Evolutionary conservation across 148 eudicot species (phyloP).

Genomic region (Fagopyrum homotropicum): DNA sequence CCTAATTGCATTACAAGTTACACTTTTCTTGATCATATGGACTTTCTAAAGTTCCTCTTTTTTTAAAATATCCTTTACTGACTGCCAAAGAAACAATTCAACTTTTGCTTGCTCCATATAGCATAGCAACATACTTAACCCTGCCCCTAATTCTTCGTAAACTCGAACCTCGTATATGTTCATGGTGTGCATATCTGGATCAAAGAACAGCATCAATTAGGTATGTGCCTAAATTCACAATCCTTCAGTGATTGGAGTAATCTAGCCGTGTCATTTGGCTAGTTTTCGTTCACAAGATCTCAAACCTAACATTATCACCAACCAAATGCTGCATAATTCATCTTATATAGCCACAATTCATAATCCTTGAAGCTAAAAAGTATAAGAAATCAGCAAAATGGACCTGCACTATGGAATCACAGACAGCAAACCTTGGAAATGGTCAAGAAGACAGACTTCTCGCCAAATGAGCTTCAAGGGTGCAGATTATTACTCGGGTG

Average conservation of each 20-base stretch:
- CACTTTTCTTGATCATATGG: constrained; percentile 12
- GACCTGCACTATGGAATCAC: constrained; percentile 2
- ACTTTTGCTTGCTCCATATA: not conserved
- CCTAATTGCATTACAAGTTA: not conserved
- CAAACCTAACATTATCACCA: not conserved
- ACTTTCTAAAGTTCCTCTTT: not conserved
- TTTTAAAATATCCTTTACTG: not conserved
- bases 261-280: not conserved
- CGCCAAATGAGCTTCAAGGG: not conserved
- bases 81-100: constrained; percentile 1
- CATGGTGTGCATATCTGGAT: not conserved
- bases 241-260: not conserved
- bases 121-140: not conserved
- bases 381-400: not conserved
- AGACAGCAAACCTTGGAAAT: constrained; percentile 1
- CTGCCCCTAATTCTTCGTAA: not conserved
- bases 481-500: not conserved
- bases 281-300: not conserved
- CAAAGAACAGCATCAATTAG: not conserved
- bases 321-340: not conserved
- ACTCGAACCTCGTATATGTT: not conserved
- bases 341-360: not conserved
- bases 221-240: not conserved
- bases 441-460: not conserved
- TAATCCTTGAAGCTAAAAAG: not conserved